These are phyloP conservation scores for Plicaturopsis crispa DNA, from an alignment of 768 basidiomycete species.

Conservation along the genomic window DNA sequence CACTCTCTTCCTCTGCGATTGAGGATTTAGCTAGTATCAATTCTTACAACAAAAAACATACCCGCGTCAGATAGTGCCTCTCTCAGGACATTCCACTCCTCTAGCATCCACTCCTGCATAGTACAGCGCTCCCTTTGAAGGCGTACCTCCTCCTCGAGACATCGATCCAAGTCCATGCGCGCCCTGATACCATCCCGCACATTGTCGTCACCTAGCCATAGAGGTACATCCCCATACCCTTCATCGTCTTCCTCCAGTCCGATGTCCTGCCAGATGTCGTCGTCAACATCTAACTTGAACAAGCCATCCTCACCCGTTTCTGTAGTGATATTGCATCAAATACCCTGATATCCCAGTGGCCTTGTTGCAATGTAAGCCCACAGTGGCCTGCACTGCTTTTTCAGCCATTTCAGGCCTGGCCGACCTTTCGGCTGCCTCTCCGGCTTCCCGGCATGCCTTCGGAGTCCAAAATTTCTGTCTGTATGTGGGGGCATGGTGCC, in stretches of 20 bases:
- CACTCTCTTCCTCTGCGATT: no score
- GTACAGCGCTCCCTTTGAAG: conserved; percentile 10
- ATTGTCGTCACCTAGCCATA: conserved; percentile 13
- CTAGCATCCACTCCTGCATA: conserved; percentile 18
- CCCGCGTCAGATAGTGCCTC: conserved; percentile 7
- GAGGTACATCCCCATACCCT: no score
- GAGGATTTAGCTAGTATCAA: neutral
- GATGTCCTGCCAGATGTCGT: conserved; percentile 26
- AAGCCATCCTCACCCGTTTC: conserved; percentile 14
- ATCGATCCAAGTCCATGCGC: conserved; percentile 14
- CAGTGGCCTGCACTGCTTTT: no score
- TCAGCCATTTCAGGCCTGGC: no score
- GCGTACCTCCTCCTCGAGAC: conserved; percentile 17
- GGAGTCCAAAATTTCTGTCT: no score
- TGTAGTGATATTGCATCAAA: no score
- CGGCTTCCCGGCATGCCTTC: no score
- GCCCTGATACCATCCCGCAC: conserved; percentile 10
- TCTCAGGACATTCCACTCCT: conserved; percentile 15
- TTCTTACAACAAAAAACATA: neutral
- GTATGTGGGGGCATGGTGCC: no score
- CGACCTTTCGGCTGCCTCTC: no score
- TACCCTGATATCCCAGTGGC: no score
- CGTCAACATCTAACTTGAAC: conserved; percentile 27
- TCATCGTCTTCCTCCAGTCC: conserved; percentile 17
- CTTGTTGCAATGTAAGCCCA: no score